Evolutionary conservation across 176 grass and related monocot genomes (phyloP), one percentile per base, ranked within the genome.

Genomic region (Carex littledalei): DNA sequence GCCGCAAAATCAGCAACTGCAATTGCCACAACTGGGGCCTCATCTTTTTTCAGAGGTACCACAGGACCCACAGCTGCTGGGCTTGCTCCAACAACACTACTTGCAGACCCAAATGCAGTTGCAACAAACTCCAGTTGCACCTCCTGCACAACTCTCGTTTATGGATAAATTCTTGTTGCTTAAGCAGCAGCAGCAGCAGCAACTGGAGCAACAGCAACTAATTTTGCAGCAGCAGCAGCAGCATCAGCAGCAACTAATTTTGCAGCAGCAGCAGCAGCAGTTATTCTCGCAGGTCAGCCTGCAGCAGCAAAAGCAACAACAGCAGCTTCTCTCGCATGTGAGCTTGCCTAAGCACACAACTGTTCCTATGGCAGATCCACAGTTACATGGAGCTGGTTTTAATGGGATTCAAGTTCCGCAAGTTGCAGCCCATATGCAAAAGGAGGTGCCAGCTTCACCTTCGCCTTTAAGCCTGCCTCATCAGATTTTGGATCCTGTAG

Each of bases 1-100:
- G 54, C 81, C 81, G 10, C 85, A 81, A 62, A 94, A 91, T 63
- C 93, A 89, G 32, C 26, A 90, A 63, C 61, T 83, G 73, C 82
- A 91, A 57, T 78, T 78, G 74, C 74, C 74, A 31, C 74, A 78
- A n/a, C 14, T 56, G 15, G 74, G 52, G 14, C 14, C 74, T 34
- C 74, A 78, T 37, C n/a, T 64, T 75, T 77, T 87, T 57, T 71
- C 83, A 41, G 97, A 99, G 78, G 84, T 92, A 50, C 85, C 94
- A 78, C 93, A 99, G 81, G 97, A 99, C 84, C 93, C 93, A 78
- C 93, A 94, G 18, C 80, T 96, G 24, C 77, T 91, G 41, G 84
- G 78, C 70, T 79, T 95, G 72, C 84, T 96, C 54, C 97, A 99
- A 74, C 97, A 99, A 71, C 97, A 96, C 56, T 96, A 99, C 92